Evolutionary conservation across 805 yeast species (phyloP).

Genomic region (Sugiyamaella americana): DNA sequence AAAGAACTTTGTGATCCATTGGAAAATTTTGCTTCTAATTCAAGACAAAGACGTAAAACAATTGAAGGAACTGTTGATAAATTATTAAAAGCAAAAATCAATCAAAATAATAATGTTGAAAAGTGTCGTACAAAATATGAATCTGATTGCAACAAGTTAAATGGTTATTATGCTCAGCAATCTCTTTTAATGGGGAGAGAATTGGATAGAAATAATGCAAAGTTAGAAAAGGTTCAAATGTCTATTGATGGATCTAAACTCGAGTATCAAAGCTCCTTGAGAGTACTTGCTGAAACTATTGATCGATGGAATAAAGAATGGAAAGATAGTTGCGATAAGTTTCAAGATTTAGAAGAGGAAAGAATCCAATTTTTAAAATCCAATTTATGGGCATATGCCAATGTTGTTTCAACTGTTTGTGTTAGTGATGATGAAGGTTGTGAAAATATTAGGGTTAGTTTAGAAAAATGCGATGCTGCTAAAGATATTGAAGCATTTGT

Average conservation of each 20-base stretch:
- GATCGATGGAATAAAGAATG: slow-evolving; percentile 69
- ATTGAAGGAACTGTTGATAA: slow-evolving; percentile 53
- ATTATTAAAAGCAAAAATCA: slow-evolving; percentile 42
- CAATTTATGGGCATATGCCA: slow-evolving; percentile 73
- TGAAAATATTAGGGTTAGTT: slow-evolving; percentile 57
- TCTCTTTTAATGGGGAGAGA: slow-evolving; percentile 71
- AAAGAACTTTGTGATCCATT: slow-evolving; percentile 50
- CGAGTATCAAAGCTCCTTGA: slow-evolving; percentile 52
- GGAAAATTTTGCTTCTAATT: slow-evolving; percentile 44
- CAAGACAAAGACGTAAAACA: slow-evolving; percentile 49
- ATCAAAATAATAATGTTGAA: slow-evolving; percentile 32
- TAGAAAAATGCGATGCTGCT: slow-evolving; percentile 62
- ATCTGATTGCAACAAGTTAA: slow-evolving; percentile 51
- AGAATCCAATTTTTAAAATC: slow-evolving; percentile 63
- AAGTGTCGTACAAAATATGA: slow-evolving; percentile 44
- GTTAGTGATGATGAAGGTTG: slow-evolving; percentile 73
- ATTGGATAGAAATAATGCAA: slow-evolving; percentile 52
- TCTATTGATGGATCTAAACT: slow-evolving; percentile 40
- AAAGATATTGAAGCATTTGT: slow-evolving; percentile 54
- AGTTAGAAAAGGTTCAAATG: slow-evolving; percentile 45
- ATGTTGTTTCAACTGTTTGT: slow-evolving; percentile 66
- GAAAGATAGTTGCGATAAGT: slow-evolving; percentile 53
- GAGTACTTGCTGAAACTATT: slow-evolving; percentile 48
- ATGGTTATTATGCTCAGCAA: slow-evolving; percentile 54
- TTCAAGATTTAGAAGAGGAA: slow-evolving; percentile 66